Evolutionary conservation across 1,139 yeast genomes (phyloP).

Genomic region (Scheffersomyces parashehatae): DNA sequence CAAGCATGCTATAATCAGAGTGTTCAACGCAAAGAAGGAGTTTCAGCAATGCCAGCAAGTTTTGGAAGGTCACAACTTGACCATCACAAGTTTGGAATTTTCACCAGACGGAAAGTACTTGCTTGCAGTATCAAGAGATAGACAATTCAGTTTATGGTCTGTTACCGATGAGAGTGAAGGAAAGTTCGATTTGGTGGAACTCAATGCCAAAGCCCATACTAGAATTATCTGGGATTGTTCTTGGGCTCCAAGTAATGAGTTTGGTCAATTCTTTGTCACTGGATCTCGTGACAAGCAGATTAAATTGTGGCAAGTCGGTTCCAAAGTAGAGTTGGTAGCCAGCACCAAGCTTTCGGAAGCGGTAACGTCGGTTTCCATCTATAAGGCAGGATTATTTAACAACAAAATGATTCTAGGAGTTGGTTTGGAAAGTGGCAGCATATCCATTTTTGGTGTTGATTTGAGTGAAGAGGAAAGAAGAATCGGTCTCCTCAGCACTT

Average conservation of each 20-base stretch:
- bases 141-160: constrained; percentile 80
- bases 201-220: constrained; percentile 73
- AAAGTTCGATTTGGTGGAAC: constrained; percentile 44
- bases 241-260: constrained; percentile 58
- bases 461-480: constrained; percentile 20
- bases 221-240: constrained; percentile 96
- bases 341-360: constrained; percentile 50
- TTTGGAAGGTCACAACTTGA: constrained; percentile 69
- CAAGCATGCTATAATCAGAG: constrained; percentile 81
- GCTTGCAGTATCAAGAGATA: constrained; percentile 85
- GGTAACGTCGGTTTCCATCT: constrained; percentile 72
- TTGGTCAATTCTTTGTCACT: constrained; percentile 58
- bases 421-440: constrained; percentile 69
- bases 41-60: constrained; percentile 38
- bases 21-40: constrained; percentile 60
- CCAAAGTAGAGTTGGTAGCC: constrained; percentile 26
- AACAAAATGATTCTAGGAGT: constrained; percentile 49
- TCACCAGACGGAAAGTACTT: constrained; percentile 70
- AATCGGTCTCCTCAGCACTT: neutral
- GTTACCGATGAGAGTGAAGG: constrained; percentile 42
- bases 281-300: constrained; percentile 84
- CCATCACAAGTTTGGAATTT: constrained; percentile 80
- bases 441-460: constrained; percentile 27
- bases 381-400: constrained; percentile 19
- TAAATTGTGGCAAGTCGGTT: constrained; percentile 62